phyloP scores from a whole-genome alignment of 2,329 filamentous ascomycete genomes.

The Tolypocladium ophioglossoides region DNA sequence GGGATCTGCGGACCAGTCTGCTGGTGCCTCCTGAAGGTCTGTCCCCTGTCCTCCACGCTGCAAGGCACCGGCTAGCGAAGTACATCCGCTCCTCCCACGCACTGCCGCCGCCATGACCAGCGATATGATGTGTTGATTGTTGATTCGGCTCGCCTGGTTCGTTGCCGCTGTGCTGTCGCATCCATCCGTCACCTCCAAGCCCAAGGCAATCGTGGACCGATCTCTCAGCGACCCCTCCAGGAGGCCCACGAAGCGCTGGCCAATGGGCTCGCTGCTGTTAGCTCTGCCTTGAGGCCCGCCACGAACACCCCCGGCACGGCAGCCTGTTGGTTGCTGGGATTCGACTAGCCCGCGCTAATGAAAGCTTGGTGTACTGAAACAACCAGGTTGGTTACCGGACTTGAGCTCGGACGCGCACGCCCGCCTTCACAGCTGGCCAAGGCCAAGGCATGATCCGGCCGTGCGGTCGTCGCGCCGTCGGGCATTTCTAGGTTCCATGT shows the following conservation, averaged over 20 bases:
- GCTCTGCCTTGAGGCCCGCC: too few relatives aligned
- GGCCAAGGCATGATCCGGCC: too few relatives aligned
- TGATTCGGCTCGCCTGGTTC: too few relatives aligned
- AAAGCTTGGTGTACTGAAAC: conserved; percentile 1
- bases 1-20: neutral
- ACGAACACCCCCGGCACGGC: neutral
- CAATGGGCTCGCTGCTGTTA: neutral
- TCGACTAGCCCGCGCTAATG: conserved; percentile 1
- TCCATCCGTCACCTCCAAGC: neutral
- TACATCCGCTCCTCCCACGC: neutral
- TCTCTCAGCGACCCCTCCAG: neutral
- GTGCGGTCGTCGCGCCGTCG: neutral
- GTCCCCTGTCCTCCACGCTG: neutral
- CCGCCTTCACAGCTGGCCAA: too few relatives aligned
- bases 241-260: neutral
- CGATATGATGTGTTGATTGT: neutral
- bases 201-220: neutral
- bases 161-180: neutral
- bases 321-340: neutral
- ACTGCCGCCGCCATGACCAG: neutral
- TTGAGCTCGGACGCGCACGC: too few relatives aligned
- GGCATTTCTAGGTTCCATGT: neutral
- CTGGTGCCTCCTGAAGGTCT: neutral
- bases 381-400: too few relatives aligned
- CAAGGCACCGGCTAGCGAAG: neutral